These are phyloP conservation scores for Liriodendron chinense DNA, from an alignment of 164 flowering plant species.

Conservation along the genomic window DNA sequence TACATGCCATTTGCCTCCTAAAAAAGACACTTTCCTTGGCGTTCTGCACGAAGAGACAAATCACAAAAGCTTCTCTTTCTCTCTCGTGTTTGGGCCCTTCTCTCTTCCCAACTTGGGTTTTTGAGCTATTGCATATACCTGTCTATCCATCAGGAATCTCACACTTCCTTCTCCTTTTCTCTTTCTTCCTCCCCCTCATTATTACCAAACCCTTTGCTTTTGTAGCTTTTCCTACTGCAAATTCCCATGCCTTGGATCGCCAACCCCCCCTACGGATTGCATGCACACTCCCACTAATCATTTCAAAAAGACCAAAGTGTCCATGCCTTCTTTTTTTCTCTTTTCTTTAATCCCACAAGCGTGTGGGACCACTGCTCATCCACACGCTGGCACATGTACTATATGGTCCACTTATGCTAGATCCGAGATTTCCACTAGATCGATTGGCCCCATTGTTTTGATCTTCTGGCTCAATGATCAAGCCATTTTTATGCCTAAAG, in stretches of 20 bases:
- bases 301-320: not conserved
- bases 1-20: conserved; percentile 61
- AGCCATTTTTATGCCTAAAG: no score
- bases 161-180: conserved; percentile 8
- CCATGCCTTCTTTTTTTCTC: not conserved
- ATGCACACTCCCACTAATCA: not conserved
- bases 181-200: conserved; percentile 25
- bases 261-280: not conserved
- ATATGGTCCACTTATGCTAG: no score
- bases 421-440: no score
- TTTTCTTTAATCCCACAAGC: not conserved
- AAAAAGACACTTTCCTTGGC: conserved; percentile 35
- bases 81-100: conserved; percentile 6
- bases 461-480: no score
- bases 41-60: conserved; percentile 52
- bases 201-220: conserved; percentile 32
- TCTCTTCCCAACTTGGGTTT: conserved; percentile 9
- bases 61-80: conserved; percentile 38
- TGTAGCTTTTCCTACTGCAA: conserved; percentile 26
- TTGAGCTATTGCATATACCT: not conserved
- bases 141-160: conserved; percentile 15
- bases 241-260: conserved; percentile 26
- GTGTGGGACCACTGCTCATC: no score
- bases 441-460: no score
- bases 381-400: no score